Conservation (phyloP, 305 asterid species). For the Rubia tinctorum region DNA sequence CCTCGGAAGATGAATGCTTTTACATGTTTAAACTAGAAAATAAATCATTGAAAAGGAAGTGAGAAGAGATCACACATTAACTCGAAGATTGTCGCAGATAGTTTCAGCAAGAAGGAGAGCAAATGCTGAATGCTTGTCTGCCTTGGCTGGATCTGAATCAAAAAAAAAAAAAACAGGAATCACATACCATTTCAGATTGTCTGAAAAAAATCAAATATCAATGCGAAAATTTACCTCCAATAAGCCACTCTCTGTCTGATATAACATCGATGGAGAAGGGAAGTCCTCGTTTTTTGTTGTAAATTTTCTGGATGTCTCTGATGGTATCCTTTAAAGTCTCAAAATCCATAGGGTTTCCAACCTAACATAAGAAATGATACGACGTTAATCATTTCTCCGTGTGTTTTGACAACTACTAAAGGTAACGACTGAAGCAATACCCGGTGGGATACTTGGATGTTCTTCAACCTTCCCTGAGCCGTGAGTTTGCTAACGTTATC, state of each 20-base stretch:
- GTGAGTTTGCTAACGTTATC: slow-evolving; percentile 51
- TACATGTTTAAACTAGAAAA: neutral
- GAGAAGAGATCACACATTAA: slow-evolving; percentile 51
- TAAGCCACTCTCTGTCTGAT: slow-evolving; percentile 87
- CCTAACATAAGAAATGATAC: slow-evolving; percentile 28
- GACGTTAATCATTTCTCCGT: neutral
- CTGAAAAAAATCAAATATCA: slow-evolving; percentile 13
- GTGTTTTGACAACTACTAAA: slow-evolving; percentile 8
- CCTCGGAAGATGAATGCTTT: neutral
- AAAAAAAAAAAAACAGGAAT: slow-evolving; percentile 11
- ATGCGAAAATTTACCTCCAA: slow-evolving; percentile 65
- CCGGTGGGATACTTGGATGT: slow-evolving; percentile 75
- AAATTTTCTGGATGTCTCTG: slow-evolving; percentile 43
- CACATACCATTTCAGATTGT: slow-evolving; percentile 13
- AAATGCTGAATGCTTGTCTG: slow-evolving; percentile 90
- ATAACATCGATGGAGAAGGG: slow-evolving; percentile 85
- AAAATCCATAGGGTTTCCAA: slow-evolving; percentile 94
- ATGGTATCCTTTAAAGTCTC: slow-evolving; percentile 69
- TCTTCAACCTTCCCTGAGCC: slow-evolving; percentile 65
- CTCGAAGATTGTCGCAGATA: slow-evolving; percentile 72
- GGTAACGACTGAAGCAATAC: slow-evolving; percentile 32
- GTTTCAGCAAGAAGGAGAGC: slow-evolving; percentile 95
- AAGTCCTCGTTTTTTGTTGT: slow-evolving; percentile 53
- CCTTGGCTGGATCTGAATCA: slow-evolving; percentile 71
- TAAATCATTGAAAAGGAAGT: neutral